phyloP scores from a whole-genome alignment of 257 asterid species.

The Thymus mandschuricus region DNA sequence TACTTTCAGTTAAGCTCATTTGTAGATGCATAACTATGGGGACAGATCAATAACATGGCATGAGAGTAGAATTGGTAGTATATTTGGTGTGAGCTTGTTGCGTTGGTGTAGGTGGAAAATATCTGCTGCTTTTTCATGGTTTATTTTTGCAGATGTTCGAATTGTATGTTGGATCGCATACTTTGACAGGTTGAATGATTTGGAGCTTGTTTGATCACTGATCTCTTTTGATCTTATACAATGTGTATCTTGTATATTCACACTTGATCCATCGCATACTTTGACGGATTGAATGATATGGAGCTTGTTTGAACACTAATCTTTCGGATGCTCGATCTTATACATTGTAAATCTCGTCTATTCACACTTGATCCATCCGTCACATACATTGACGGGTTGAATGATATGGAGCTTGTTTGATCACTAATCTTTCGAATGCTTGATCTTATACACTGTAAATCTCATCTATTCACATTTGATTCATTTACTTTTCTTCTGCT shows the following conservation, averaged over 20 bases:
- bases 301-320: not conserved
- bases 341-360: not conserved
- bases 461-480: not conserved
- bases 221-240: too few species aligned
- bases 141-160: not conserved
- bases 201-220: not conserved
- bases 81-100: not conserved
- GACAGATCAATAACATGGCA: not conserved
- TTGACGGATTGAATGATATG: not conserved
- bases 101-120: too few species aligned
- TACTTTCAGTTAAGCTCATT: not conserved
- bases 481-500: not conserved
- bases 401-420: not conserved
- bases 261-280: not conserved
- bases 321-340: not conserved
- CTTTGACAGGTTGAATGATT: not conserved
- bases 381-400: not conserved
- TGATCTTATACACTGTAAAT: not conserved
- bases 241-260: too few species aligned
- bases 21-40: conserved; percentile 2
- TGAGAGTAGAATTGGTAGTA: not conserved
- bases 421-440: not conserved
- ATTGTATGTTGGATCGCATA: not conserved
- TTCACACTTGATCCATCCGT: not conserved
- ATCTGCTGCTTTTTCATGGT: conserved; percentile 3